These are phyloP conservation scores for Leccinum incarnatum DNA, from an alignment of 768 basidiomycete species.

Conservation along the genomic window DNA sequence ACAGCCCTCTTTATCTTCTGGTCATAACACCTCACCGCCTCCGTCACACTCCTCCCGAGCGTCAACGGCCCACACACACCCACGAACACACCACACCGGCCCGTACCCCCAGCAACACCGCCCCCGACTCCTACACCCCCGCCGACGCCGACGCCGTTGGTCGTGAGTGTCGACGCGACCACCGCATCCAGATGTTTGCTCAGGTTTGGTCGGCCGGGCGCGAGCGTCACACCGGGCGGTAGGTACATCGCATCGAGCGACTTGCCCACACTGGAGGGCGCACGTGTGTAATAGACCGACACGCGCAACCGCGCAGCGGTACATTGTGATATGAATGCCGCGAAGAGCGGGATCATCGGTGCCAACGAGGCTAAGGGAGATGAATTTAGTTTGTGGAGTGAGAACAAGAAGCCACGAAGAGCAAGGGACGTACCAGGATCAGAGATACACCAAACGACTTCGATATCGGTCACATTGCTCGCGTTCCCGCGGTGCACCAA, in stretches of 20 bases:
- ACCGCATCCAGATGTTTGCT: conserved; percentile 44
- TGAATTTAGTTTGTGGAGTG: neutral
- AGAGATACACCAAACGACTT: conserved; percentile 68
- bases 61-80: conserved; percentile 41
- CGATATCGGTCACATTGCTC: conserved; percentile 57
- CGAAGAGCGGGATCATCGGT: conserved; percentile 50
- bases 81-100: conserved; percentile 36
- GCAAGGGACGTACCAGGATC: conserved; percentile 41
- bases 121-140: neutral
- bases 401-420: neutral
- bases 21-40: conserved; percentile 24
- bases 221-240: conserved; percentile 42
- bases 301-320: conserved; percentile 46
- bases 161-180: conserved; percentile 37
- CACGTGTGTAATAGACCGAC: conserved; percentile 58
- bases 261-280: conserved; percentile 10
- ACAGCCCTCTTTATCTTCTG: neutral
- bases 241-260: conserved; percentile 30
- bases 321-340: conserved; percentile 44
- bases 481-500: conserved; percentile 48
- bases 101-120: conserved; percentile 25
- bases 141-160: conserved; percentile 25
- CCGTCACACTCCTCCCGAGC: conserved; percentile 32
- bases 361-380: conserved; percentile 37
- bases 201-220: conserved; percentile 53